These are phyloP conservation scores for Coccomyxa sp. DNA, from an alignment of 139 green algal species.

Conservation along the genomic window DNA sequence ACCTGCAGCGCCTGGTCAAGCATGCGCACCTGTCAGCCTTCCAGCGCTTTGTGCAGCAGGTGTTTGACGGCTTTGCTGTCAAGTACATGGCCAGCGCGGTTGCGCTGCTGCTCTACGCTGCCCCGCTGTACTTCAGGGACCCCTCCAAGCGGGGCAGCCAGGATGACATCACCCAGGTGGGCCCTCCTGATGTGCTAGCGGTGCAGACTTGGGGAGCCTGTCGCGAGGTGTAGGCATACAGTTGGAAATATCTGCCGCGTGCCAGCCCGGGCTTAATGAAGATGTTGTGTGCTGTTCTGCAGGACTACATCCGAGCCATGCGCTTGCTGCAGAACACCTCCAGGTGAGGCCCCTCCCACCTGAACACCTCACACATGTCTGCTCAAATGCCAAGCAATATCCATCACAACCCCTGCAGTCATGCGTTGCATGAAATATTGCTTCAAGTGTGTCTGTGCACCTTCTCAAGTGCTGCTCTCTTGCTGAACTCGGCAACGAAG, in stretches of 20 bases:
- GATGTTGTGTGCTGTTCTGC: not conserved
- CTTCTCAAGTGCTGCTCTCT: too few relatives aligned
- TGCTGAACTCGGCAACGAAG: too few relatives aligned
- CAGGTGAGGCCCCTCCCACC: slow-evolving; percentile 32
- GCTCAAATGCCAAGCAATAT: too few relatives aligned
- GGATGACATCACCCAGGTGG: slow-evolving; percentile 20
- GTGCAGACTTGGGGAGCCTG: not conserved
- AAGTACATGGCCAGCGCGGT: slow-evolving; percentile 84
- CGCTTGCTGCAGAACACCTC: slow-evolving; percentile 83
- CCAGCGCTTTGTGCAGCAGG: slow-evolving; percentile 83
- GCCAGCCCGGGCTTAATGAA: too few relatives aligned
- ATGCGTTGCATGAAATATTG: too few relatives aligned
- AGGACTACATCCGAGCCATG: slow-evolving; percentile 83
- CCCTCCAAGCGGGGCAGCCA: slow-evolving; percentile 10
- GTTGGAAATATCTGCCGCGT: too few relatives aligned
- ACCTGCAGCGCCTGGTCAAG: slow-evolving; percentile 76
- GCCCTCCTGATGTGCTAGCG: not conserved
- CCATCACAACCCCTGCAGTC: too few relatives aligned
- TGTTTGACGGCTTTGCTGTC: slow-evolving; percentile 80
- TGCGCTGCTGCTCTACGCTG: slow-evolving; percentile 80
- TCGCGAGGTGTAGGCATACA: not conserved
- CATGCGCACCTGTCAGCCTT: slow-evolving; percentile 78
- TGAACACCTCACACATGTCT: too few relatives aligned
- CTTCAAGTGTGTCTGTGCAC: too few relatives aligned
- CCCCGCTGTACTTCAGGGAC: slow-evolving; percentile 66